Evolutionary conservation across 2,329 filamentous ascomycete genomes (phyloP), one percentile per base, ranked within the genome.

Genomic region (Colletotrichum lupini): DNA sequence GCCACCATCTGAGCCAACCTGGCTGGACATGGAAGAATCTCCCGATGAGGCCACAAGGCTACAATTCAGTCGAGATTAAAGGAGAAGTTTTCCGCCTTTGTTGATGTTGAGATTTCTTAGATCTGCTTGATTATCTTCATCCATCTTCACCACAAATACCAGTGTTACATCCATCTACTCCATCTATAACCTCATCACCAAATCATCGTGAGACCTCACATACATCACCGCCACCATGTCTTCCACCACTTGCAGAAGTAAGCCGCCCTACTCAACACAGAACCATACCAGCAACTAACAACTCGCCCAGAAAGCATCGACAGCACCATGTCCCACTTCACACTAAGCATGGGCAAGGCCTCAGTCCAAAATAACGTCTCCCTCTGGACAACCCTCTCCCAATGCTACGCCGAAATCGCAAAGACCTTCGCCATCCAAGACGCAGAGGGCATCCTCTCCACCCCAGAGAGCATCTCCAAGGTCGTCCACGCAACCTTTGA

Each of bases 401-500:
- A 74, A 22, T 75, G 70, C 67, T 75, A 68, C 61, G 35, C 52
- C 35, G 67, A 72, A 24, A 57, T 76, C 58, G 53, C 57, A 53
- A 56, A 57, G 52, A 63, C 55, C 57, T 75, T 73, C 61, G 61
- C 69, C 75, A 8, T 75, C 28, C 60, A 67, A 14, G 74, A 75
- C 32, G 55, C 74, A 14, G 61, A 70, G 1, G 76, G 74, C 30
- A 72, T 82, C 53, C 76, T 77, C 62, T 72, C 75, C 63, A 77
- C 81, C 42, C 64, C 70, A 14, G 42, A 56, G 14, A 74, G 60
- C 59, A 66, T 76, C 66, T 73, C 77, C 37, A 76, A 75, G 5
- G 77, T 83, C 35, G 76, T 83, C 14, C 68, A 76, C 62, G 77
- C 81, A 53, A 78, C 81, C 74, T 82, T 82, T 73, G 81, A 83